Percentiles rank a stretch among this genome's conserved stretches.
phyloP scores from a whole-genome alignment of 257 asterid species.

The Orobanche coerulescens region DNA sequence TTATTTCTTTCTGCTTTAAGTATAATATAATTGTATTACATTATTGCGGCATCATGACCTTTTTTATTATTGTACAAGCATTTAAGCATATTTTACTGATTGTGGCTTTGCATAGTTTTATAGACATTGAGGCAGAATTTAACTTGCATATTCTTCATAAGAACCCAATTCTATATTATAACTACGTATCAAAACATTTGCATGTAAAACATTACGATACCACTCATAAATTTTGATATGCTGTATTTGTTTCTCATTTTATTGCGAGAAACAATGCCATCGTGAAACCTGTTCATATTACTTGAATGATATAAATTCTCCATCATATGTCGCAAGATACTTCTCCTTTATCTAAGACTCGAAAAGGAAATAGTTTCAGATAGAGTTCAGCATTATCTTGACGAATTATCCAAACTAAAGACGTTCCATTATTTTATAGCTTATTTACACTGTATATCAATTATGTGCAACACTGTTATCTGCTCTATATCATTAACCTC shows the following conservation, averaged over 20 bases:
- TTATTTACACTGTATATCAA: background rate
- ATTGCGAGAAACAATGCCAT: background rate
- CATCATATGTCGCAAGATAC: background rate
- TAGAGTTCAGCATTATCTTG: background rate
- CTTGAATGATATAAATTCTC: background rate
- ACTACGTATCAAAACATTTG: background rate
- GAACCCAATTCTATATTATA: background rate
- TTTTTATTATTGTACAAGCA: background rate
- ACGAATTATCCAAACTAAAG: background rate
- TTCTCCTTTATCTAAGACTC: background rate
- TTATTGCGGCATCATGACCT: background rate
- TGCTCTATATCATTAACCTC: conserved; percentile 13
- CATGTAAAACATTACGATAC: no score
- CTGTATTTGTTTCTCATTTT: background rate
- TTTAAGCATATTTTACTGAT: background rate
- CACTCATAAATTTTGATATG: background rate
- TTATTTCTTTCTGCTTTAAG: background rate
- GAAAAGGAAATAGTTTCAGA: background rate
- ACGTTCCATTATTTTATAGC: conserved; percentile 10
- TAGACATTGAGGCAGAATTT: background rate
- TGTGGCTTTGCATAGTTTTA: background rate
- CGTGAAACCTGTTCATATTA: background rate
- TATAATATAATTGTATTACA: background rate
- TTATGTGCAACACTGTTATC: background rate
- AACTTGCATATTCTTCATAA: background rate